Evolutionary conservation across 2,329 filamentous ascomycete species (phyloP).

Genomic region (Diplodia seriata): DNA sequence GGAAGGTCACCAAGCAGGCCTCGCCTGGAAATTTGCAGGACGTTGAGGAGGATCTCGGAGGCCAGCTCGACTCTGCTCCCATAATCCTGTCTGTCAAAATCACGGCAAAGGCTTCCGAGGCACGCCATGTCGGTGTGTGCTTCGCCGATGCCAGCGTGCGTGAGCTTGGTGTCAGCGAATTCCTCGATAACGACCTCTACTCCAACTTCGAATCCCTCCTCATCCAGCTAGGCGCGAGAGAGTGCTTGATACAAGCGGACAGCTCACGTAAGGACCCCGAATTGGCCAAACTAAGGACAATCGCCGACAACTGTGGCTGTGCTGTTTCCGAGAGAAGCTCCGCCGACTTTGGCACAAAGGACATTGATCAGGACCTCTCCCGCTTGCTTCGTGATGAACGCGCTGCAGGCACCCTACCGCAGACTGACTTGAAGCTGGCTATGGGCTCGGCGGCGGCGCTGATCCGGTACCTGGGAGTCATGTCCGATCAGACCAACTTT

Average conservation of each 20-base stretch:
- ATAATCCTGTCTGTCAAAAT: slow-evolving; percentile 97
- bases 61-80: slow-evolving; percentile 84
- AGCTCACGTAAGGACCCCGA: slow-evolving; percentile 84
- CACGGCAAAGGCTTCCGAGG: slow-evolving; percentile 83
- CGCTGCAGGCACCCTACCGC: slow-evolving; percentile 76
- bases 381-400: slow-evolving; percentile 87
- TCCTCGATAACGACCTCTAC: slow-evolving; percentile 97
- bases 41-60: slow-evolving; percentile 91
- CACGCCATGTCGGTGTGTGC: slow-evolving; percentile 87
- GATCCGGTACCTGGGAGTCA: slow-evolving; percentile 90
- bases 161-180: slow-evolving; percentile 95
- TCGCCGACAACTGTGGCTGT: slow-evolving; percentile 90
- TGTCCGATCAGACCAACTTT: slow-evolving; percentile 93
- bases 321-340: slow-evolving; percentile 81
- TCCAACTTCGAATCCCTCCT: slow-evolving; percentile 97
- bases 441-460: slow-evolving; percentile 94
- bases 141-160: slow-evolving; percentile 97
- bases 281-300: slow-evolving; percentile 82
- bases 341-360: slow-evolving; percentile 82
- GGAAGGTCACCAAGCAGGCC: slow-evolving; percentile 88
- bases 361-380: slow-evolving; percentile 94
- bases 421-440: slow-evolving; percentile 91
- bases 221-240: slow-evolving; percentile 94
- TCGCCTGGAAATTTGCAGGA: slow-evolving; percentile 97
- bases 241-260: slow-evolving; percentile 86